Evolutionary conservation across 192 early-diverging fungal species (phyloP).

Genomic region (Lobosporangium transversale): DNA sequence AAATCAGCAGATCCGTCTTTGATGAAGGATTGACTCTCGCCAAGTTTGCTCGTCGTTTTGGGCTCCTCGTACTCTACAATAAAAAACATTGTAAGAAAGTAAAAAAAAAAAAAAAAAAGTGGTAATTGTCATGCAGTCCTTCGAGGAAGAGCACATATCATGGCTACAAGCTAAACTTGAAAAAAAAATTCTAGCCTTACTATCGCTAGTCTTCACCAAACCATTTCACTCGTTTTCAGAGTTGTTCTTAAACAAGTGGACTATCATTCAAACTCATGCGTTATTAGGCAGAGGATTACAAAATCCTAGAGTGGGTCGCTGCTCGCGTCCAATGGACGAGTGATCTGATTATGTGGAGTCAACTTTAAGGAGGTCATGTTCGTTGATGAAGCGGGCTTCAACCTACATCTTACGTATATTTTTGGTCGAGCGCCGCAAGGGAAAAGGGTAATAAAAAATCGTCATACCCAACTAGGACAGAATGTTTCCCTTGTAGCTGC

Average conservation of each 20-base stretch:
- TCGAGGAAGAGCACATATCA: neutral
- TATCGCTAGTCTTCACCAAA: neutral
- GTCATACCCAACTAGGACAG: conserved; percentile 12
- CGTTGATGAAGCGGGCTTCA: conserved; percentile 50
- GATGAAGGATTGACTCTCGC: too few relatives aligned
- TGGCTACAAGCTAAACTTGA: too few relatives aligned
- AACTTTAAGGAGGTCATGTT: conserved; percentile 23
- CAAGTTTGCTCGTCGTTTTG: neutral
- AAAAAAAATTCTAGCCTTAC: neutral
- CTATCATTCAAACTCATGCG: conserved; percentile 18
- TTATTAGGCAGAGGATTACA: conserved; percentile 7
- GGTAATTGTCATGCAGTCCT: neutral
- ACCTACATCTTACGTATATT: conserved; percentile 32
- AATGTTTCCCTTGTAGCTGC: conserved; percentile 10
- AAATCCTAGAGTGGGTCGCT: conserved; percentile 12
- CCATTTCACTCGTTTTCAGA: neutral
- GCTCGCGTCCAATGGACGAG: conserved; percentile 8
- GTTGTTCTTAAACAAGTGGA: neutral
- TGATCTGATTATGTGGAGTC: conserved; percentile 5
- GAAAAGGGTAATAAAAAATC: neutral
- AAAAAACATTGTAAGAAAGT: neutral
- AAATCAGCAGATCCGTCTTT: too few relatives aligned
- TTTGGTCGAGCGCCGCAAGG: conserved; percentile 33
- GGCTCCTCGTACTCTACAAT: neutral
- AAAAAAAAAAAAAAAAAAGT: neutral